These are phyloP conservation scores for Diplogelasinospora grovesii DNA, from an alignment of 495 filamentous ascomycete genomes.

Conservation along the genomic window DNA sequence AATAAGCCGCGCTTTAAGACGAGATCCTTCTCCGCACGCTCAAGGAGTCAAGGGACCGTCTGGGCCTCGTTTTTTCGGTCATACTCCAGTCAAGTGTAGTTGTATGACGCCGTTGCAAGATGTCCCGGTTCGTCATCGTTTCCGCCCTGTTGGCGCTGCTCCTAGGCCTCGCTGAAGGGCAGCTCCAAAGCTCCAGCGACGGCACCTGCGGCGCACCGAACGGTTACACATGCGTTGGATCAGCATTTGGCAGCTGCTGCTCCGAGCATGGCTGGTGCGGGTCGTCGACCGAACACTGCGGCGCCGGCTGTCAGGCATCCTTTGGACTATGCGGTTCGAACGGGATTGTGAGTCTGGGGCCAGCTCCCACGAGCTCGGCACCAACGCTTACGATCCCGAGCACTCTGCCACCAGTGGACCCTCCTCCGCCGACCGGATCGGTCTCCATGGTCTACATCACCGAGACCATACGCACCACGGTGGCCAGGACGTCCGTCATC, in stretches of 20 bases:
- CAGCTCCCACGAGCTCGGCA: not conserved
- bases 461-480: conserved; percentile 4
- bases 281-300: conserved; percentile 26
- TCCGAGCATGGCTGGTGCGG: conserved; percentile 28
- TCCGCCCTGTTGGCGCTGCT: conserved; percentile 7
- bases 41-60: not conserved
- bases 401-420: not conserved
- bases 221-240: conserved; percentile 11
- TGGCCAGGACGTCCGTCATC: conserved; percentile 1
- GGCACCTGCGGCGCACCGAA: conserved; percentile 11
- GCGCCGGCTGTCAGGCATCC: conserved; percentile 25
- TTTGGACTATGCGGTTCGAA: conserved; percentile 22
- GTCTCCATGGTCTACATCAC: conserved; percentile 8
- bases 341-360: not conserved
- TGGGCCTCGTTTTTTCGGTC: not conserved
- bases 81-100: not conserved
- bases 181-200: conserved; percentile 9
- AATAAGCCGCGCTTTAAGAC: not conserved
- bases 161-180: not conserved
- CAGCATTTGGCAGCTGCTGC: conserved; percentile 20
- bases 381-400: not conserved
- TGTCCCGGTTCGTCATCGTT: conserved; percentile 1
- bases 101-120: conserved; percentile 4
- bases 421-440: not conserved
- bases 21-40: no score